Percentiles rank a stretch among this genome's conserved stretches.
Evolutionary conservation across 192 early-diverging fungal genomes (phyloP).

Genomic region (Phlyctochytrium arcticum): DNA sequence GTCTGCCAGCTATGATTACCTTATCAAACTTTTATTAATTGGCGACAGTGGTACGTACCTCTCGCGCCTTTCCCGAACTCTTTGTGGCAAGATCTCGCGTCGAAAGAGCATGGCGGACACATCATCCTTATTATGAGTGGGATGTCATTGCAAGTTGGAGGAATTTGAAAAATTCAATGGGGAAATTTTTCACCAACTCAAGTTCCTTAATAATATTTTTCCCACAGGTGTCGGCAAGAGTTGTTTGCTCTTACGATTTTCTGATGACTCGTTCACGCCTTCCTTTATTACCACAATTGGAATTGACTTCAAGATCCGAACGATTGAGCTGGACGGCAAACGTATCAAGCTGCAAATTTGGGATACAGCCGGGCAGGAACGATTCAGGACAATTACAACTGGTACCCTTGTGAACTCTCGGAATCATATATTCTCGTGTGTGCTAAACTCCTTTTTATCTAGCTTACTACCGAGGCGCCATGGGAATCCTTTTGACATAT

Average conservation of each 20-base stretch:
- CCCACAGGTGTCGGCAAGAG: conserved; percentile 95
- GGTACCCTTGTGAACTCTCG: conserved; percentile 56
- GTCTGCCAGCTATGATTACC: conserved; percentile 96
- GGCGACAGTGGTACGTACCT: conserved; percentile 87
- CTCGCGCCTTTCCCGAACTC: too few relatives aligned
- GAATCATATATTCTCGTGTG: too few relatives aligned
- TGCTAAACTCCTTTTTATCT: too few relatives aligned
- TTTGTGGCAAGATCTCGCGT: too few relatives aligned
- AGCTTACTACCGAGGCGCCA: conserved; percentile 99
- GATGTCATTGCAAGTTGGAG: too few relatives aligned
- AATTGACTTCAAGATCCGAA: conserved; percentile 99
- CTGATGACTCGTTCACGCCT: conserved; percentile 98
- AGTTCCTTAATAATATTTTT: too few relatives aligned
- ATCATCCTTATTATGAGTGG: too few relatives aligned
- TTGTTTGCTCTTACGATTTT: conserved; percentile 94
- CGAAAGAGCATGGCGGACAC: too few relatives aligned
- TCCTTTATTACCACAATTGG: conserved; percentile 99
- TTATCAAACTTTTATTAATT: conserved; percentile 97
- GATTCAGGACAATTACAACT: conserved; percentile 98
- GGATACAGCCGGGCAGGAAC: conserved; percentile 99
- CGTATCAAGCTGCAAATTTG: conserved; percentile 99
- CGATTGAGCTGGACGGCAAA: conserved; percentile 98
- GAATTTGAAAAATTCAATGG: too few relatives aligned
- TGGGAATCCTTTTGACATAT: conserved; percentile 97
- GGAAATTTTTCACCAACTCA: too few relatives aligned